These are phyloP conservation scores for Myriosclerotinia duriaeana DNA, from an alignment of 2,329 filamentous ascomycete species.

Conservation along the genomic window DNA sequence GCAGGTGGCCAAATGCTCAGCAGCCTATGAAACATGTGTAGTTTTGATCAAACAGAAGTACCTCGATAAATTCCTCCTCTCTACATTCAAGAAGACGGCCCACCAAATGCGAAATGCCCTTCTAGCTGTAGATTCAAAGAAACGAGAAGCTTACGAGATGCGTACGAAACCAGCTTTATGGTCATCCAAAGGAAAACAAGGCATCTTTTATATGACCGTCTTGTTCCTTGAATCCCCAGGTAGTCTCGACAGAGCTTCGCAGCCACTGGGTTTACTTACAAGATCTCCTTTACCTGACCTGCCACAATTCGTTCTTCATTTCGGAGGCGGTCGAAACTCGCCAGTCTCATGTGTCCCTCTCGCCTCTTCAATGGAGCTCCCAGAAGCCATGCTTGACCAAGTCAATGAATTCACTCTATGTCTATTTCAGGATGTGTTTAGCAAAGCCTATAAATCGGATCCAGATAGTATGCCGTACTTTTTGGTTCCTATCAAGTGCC, in stretches of 20 bases:
- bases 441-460: constrained; percentile 73
- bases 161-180: constrained; percentile 76
- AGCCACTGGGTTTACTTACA: constrained; percentile 71
- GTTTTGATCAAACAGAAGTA: constrained; percentile 63
- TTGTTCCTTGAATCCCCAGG: constrained; percentile 58
- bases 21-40: constrained; percentile 81
- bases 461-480: constrained; percentile 75
- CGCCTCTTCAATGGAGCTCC: constrained; percentile 46
- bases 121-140: constrained; percentile 77
- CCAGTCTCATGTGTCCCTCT: constrained; percentile 53
- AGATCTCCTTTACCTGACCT: constrained; percentile 62
- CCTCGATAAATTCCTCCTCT: constrained; percentile 72
- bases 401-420: constrained; percentile 73
- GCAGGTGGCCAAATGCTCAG: constrained; percentile 78
- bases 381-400: constrained; percentile 47
- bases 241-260: constrained; percentile 56
- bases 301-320: constrained; percentile 69
- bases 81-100: constrained; percentile 67
- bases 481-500: constrained; percentile 59
- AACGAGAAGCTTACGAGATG: constrained; percentile 73
- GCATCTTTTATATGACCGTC: constrained; percentile 59
- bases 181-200: constrained; percentile 51
- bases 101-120: constrained; percentile 85
- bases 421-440: constrained; percentile 82
- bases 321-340: constrained; percentile 63